Percentiles rank a stretch among this genome's conserved stretches.
Conservation (phyloP, 331 rosid species). For the Malus hybrid region DNA sequence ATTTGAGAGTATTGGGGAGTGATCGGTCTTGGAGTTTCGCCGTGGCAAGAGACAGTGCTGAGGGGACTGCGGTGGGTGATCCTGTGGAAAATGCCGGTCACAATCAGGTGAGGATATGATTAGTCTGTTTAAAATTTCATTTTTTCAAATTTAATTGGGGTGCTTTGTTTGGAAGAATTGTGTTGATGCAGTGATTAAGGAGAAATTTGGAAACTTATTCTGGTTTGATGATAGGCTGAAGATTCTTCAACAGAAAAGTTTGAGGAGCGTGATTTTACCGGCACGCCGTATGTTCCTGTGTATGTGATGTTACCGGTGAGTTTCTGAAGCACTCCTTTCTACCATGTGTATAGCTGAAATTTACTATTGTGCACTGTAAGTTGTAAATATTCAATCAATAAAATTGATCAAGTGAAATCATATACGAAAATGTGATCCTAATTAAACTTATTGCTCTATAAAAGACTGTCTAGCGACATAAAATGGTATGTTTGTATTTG, state of each 20-base stretch:
- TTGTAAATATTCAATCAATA: background rate
- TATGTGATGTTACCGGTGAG: slow-evolving; percentile 34
- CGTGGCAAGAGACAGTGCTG: slow-evolving; percentile 4
- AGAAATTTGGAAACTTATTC: background rate
- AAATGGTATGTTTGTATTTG: background rate
- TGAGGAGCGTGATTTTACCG: slow-evolving; percentile 24
- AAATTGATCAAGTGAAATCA: background rate
- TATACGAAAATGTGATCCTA: background rate
- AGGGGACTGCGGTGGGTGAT: slow-evolving; percentile 1
- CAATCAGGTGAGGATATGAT: slow-evolving; percentile 11
- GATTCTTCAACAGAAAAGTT: background rate
- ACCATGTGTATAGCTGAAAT: background rate
- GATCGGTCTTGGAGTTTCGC: slow-evolving; percentile 5
- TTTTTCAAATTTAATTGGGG: background rate
- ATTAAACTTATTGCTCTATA: too few relatives aligned
- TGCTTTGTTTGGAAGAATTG: background rate
- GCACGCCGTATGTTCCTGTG: slow-evolving; percentile 28
- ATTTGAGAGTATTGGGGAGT: background rate
- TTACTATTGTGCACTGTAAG: background rate
- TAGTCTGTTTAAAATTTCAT: too few relatives aligned
- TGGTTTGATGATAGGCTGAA: slow-evolving; percentile 7
- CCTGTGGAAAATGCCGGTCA: background rate
- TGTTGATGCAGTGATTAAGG: background rate
- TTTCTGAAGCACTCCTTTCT: background rate
- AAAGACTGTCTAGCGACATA: too few relatives aligned